Conservation (phyloP, 768 basidiomycete species). For the Chlorophyllum brunneum region DNA sequence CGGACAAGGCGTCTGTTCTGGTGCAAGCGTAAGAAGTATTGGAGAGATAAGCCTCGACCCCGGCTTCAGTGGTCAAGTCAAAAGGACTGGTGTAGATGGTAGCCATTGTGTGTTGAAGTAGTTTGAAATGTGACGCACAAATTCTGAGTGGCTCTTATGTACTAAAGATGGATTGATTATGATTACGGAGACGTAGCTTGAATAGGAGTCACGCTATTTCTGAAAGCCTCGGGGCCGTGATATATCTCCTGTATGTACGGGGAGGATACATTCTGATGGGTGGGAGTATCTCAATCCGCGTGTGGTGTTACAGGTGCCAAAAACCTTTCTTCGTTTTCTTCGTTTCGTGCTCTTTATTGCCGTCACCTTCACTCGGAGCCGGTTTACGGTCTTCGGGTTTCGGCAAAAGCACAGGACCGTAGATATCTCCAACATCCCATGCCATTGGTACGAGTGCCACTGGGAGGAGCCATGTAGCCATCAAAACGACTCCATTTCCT, state of each 20-base stretch:
- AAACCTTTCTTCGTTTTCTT: slow-evolving; percentile 8
- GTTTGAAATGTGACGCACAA: too few relatives aligned
- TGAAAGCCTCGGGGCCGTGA: slow-evolving; percentile 1
- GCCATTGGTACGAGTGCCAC: slow-evolving; percentile 71
- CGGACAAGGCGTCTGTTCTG: slow-evolving; percentile 37
- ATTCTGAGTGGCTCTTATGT: too few relatives aligned
- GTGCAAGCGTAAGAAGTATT: slow-evolving; percentile 44
- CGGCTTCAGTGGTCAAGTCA: slow-evolving; percentile 31
- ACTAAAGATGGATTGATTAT: too few relatives aligned
- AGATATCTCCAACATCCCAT: slow-evolving; percentile 55
- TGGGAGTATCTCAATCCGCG: too few relatives aligned
- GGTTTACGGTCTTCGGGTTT: slow-evolving; percentile 19
- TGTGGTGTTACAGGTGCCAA: not conserved
- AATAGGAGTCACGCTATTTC: not conserved
- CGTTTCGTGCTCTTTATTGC: slow-evolving; percentile 14
- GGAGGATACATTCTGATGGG: too few relatives aligned
- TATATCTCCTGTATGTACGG: not conserved
- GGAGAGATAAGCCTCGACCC: slow-evolving; percentile 39
- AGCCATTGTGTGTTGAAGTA: not conserved
- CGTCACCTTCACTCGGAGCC: slow-evolving; percentile 6
- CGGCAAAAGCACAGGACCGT: slow-evolving; percentile 26
- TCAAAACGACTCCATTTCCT: slow-evolving; percentile 79
- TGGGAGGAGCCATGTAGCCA: slow-evolving; percentile 80
- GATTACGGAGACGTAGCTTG: not conserved
- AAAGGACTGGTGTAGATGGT: slow-evolving; percentile 1